These are phyloP conservation scores for Podila clonocystis DNA, from an alignment of 192 early-diverging fungal genomes.

Conservation along the genomic window DNA sequence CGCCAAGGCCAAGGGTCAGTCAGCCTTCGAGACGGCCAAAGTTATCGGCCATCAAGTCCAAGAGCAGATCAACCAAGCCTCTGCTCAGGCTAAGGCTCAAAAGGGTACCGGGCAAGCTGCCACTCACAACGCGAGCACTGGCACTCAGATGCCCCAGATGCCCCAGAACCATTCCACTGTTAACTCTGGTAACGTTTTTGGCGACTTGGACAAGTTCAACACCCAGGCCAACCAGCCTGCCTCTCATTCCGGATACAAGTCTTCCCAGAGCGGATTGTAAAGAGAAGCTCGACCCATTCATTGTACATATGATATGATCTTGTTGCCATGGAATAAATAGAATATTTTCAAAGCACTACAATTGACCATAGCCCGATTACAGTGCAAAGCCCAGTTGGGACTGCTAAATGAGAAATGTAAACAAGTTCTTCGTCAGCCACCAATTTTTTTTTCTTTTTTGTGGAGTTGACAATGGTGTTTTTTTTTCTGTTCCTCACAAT, in stretches of 20 bases:
- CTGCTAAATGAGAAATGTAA: too few species aligned
- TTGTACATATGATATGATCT: too few species aligned
- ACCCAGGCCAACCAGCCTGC: not conserved
- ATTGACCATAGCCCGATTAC: too few species aligned
- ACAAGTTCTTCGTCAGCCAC: too few species aligned
- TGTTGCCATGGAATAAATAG: too few species aligned
- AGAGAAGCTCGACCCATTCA: not conserved
- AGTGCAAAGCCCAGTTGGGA: too few species aligned
- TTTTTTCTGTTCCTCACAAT: conserved; percentile 5
- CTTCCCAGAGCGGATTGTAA: conserved; percentile 15
- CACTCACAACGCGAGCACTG: not conserved
- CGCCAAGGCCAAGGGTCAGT: conserved; percentile 32
- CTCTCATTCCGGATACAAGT: not conserved
- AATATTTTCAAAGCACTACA: too few species aligned
- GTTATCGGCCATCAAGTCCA: conserved; percentile 20
- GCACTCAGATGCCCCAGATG: not conserved
- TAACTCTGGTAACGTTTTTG: conserved; percentile 10
- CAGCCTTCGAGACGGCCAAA: conserved; percentile 17
- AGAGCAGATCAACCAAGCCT: conserved; percentile 20
- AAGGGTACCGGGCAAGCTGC: not conserved
- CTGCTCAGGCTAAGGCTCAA: not conserved
- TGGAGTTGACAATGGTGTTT: not conserved
- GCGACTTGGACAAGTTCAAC: conserved; percentile 33
- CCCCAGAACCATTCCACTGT: not conserved
- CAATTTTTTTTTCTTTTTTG: not conserved